Evolutionary conservation across 345 rosid genomes (phyloP).

Genomic region (Cardamine resedifolia): DNA sequence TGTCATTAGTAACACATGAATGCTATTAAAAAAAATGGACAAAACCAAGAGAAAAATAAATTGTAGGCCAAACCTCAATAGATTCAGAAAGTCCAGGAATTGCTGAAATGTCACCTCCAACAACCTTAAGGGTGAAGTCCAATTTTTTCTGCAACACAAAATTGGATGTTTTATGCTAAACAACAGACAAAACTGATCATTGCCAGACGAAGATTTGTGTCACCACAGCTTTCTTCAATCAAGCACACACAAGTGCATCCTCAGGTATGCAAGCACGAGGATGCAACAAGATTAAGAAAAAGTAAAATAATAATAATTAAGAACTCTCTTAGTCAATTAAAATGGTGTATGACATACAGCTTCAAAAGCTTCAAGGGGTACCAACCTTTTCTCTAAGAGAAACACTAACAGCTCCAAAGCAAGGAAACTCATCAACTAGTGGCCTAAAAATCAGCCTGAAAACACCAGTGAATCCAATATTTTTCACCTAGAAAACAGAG

Average conservation of each 20-base stretch:
- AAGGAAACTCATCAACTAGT: constrained; percentile 85
- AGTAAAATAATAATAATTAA: not conserved
- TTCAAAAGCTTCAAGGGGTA: constrained; percentile 9
- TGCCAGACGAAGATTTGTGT: not conserved
- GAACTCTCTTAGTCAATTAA: constrained; percentile 19
- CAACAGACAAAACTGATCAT: not conserved
- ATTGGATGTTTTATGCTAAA: constrained; percentile 14
- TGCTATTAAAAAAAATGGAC: not conserved
- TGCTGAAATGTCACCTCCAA: constrained; percentile 92
- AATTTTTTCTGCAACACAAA: constrained; percentile 76
- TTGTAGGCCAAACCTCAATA: constrained; percentile 69
- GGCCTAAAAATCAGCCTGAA: constrained; percentile 98
- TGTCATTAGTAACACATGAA: constrained; percentile 12
- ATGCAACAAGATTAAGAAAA: constrained; percentile 14
- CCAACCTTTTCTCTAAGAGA: constrained; percentile 89
- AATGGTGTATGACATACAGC: not conserved
- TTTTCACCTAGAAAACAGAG: constrained; percentile 66
- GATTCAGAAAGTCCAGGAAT: constrained; percentile 88
- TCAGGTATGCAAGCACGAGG: not conserved
- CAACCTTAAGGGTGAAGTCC: constrained; percentile 84
- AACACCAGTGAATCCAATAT: constrained; percentile 97
- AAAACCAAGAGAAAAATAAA: not conserved
- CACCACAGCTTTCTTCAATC: not conserved
- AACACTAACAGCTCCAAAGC: constrained; percentile 96
- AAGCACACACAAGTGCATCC: constrained; percentile 2